These are phyloP conservation scores for Amanita brunnescens DNA, from an alignment of 768 basidiomycete species.

Conservation along the genomic window DNA sequence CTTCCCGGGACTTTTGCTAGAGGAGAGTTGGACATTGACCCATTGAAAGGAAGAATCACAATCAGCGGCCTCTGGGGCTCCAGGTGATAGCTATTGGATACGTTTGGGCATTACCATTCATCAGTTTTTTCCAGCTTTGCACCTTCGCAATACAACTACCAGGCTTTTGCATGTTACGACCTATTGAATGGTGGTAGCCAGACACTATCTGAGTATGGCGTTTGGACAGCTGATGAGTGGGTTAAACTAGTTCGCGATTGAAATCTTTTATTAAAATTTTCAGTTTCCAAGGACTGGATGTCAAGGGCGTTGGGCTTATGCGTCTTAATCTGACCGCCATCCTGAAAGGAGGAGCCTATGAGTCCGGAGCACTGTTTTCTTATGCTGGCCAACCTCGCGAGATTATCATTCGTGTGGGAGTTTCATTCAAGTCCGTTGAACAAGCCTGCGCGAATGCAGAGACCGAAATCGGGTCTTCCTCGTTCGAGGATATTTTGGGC, in stretches of 20 bases:
- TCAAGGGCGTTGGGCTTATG: slow-evolving; percentile 54
- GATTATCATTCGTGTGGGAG: slow-evolving; percentile 54
- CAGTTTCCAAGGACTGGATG: slow-evolving; percentile 49
- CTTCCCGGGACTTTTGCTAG: slow-evolving; percentile 55
- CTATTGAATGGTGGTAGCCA: slow-evolving; percentile 56
- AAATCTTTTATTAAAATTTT: not conserved
- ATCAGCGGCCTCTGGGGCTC: slow-evolving; percentile 55
- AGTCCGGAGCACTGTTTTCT: slow-evolving; percentile 64
- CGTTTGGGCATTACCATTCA: not conserved
- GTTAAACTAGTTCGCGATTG: not conserved
- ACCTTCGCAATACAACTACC: slow-evolving; percentile 46
- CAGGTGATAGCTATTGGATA: slow-evolving; percentile 29
- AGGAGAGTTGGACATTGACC: slow-evolving; percentile 52
- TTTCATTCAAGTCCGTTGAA: slow-evolving; percentile 54
- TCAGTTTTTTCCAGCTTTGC: slow-evolving; percentile 41
- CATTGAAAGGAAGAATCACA: slow-evolving; percentile 46
- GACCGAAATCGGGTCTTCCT: slow-evolving; percentile 44
- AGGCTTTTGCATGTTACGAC: slow-evolving; percentile 66
- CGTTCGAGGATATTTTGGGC: slow-evolving; percentile 51
- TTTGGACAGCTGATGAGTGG: slow-evolving; percentile 49
- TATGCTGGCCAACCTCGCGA: slow-evolving; percentile 34
- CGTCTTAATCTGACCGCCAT: slow-evolving; percentile 50
- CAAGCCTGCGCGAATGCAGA: slow-evolving; percentile 67
- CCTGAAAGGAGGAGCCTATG: slow-evolving; percentile 54
- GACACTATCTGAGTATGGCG: slow-evolving; percentile 53